Evolutionary conservation across 2,329 filamentous ascomycete genomes (phyloP).

Genomic region (Pseudocercospora crystallina): DNA sequence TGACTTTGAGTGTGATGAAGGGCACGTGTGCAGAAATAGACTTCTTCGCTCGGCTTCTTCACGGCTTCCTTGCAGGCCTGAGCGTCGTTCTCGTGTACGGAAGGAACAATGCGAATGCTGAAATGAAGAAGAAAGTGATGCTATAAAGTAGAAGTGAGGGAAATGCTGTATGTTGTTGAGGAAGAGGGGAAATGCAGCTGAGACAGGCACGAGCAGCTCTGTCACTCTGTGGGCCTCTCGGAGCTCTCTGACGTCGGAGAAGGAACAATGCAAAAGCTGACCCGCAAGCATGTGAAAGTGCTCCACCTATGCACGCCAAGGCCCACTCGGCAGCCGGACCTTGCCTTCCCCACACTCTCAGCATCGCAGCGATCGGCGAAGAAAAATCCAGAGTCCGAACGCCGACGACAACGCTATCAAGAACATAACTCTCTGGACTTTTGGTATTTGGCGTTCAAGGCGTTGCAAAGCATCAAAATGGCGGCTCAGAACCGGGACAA

Average conservation of each 20-base stretch:
- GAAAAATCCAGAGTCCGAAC: constrained; percentile 11
- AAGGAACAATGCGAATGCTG: background rate
- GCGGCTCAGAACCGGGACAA: constrained; percentile 16
- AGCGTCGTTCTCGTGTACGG: no score
- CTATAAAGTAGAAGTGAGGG: background rate
- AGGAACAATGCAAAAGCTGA: constrained; percentile 1
- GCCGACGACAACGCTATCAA: constrained; percentile 1
- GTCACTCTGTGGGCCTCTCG: no score
- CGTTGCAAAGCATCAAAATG: constrained; percentile 7
- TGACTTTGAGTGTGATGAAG: background rate
- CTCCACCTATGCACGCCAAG: no score
- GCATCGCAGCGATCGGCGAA: no score
- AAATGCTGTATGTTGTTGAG: background rate
- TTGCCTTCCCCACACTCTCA: background rate
- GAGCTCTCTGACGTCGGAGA: no score
- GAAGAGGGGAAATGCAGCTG: constrained; percentile 1
- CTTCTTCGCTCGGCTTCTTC: no score
- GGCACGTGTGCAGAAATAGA: background rate
- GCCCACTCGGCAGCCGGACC: no score
- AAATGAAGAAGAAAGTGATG: constrained; percentile 3
- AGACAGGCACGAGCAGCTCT: background rate
- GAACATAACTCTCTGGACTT: no score
- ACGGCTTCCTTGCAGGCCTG: no score
- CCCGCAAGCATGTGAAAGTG: constrained; percentile 17
- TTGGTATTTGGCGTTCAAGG: background rate